Evolutionary conservation across 1,284 basidiomycete genomes (phyloP).

Genomic region (Puccinia hordei): DNA sequence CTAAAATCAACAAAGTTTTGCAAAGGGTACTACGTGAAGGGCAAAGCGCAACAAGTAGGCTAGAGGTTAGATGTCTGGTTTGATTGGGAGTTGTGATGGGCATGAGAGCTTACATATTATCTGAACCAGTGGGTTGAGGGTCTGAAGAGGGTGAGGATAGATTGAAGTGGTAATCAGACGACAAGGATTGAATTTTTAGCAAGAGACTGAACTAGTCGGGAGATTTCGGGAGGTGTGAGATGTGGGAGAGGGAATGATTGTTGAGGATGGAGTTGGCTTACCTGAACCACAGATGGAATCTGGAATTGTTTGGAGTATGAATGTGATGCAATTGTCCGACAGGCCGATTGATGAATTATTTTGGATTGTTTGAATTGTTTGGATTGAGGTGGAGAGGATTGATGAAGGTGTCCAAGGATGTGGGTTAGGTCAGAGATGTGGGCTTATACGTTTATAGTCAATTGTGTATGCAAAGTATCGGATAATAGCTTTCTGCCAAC

Average conservation of each 20-base stretch:
- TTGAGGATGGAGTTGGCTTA: not conserved
- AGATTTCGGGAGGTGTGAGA: not conserved
- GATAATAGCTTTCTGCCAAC: not conserved
- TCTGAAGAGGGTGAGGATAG: not conserved
- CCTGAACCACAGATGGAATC: not conserved
- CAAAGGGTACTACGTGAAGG: not conserved
- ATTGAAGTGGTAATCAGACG: not conserved
- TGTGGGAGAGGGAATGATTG: not conserved
- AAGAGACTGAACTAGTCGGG: not conserved
- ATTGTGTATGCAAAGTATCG: not conserved
- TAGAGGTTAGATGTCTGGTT: not conserved
- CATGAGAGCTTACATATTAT: not conserved
- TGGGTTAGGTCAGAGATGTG: slow-evolving; percentile 5
- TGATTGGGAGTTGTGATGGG: not conserved
- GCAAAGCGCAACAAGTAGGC: not conserved
- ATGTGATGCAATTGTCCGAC: not conserved
- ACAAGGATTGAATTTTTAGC: not conserved
- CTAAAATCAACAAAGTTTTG: not conserved
- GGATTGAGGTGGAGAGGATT: not conserved
- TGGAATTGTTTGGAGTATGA: not conserved
- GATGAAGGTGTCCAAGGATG: slow-evolving; percentile 1
- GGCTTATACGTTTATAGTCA: not conserved
- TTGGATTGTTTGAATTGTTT: not conserved
- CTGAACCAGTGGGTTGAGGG: not conserved
- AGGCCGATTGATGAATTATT: not conserved